Conservation (phyloP, 2,329 filamentous ascomycete genomes). For the Talaromyces sp. region DNA sequence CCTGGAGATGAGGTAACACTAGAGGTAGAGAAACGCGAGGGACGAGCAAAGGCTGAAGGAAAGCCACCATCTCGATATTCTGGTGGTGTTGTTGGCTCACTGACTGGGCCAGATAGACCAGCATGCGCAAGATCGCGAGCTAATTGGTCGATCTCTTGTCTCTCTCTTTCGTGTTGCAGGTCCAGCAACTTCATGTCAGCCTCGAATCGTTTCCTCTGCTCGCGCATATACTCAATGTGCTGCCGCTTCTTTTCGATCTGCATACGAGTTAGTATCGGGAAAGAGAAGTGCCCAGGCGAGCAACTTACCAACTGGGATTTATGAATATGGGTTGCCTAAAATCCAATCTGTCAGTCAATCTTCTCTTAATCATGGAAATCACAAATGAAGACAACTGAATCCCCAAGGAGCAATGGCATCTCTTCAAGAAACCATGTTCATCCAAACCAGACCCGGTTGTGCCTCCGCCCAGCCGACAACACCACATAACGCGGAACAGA, state of each 20-base stretch:
- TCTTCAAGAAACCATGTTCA: not conserved
- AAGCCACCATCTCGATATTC: constrained; percentile 85
- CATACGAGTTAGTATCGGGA: constrained; percentile 3
- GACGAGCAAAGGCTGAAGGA: constrained; percentile 74
- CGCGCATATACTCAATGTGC: constrained; percentile 86
- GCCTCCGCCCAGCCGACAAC: not conserved
- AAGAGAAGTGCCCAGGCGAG: constrained; percentile 17
- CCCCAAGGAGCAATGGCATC: not conserved
- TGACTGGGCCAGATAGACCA: constrained; percentile 69
- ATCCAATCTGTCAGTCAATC: constrained; percentile 5
- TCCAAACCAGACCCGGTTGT: not conserved
- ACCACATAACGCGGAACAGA: not conserved
- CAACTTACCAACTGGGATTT: constrained; percentile 27
- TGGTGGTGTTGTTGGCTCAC: constrained; percentile 92
- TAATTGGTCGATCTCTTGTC: constrained; percentile 80
- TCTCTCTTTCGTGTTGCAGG: constrained; percentile 76
- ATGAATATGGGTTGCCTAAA: constrained; percentile 29
- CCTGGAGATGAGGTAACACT: constrained; percentile 81
- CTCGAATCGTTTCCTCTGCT: constrained; percentile 86
- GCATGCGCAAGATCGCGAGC: constrained; percentile 70
- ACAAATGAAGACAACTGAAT: not conserved
- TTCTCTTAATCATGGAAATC: not conserved
- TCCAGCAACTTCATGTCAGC: constrained; percentile 89
- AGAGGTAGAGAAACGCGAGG: constrained; percentile 84
- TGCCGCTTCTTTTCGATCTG: constrained; percentile 92